Conservation (phyloP, 2,329 filamentous ascomycete genomes). For the Pseudocercospora cruenta region DNA sequence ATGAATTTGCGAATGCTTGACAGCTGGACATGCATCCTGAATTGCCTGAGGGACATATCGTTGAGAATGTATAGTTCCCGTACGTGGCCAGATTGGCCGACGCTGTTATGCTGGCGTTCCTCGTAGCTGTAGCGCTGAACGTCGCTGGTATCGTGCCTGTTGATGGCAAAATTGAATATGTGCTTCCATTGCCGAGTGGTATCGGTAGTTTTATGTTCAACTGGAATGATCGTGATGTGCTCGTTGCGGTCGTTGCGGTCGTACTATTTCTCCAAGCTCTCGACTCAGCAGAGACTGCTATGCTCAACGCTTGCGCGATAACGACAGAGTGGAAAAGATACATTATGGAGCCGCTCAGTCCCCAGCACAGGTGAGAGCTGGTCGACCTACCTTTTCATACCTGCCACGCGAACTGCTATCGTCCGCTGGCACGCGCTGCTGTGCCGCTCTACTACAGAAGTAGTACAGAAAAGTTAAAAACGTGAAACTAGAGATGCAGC, state of each 20-base stretch:
- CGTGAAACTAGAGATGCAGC: not conserved
- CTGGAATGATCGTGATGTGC: not conserved
- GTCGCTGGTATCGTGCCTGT: not conserved
- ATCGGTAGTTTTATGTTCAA: constrained; percentile 5
- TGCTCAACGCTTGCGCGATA: not conserved
- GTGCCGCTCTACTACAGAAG: constrained; percentile 10
- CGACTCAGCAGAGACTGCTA: not conserved
- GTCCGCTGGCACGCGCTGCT: constrained; percentile 13
- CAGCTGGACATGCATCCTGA: not conserved
- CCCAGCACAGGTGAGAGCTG: not conserved
- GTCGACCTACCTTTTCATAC: not conserved
- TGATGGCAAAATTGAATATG: not conserved
- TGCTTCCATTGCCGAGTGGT: not conserved
- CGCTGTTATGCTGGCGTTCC: not conserved
- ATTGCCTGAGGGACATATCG: not conserved
- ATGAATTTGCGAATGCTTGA: not conserved
- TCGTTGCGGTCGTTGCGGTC: not conserved
- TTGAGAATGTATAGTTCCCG: not conserved
- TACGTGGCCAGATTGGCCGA: constrained; percentile 3
- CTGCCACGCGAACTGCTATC: not conserved
- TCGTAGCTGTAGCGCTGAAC: not conserved
- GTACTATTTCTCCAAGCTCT: not conserved
- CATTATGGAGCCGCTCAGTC: not conserved
- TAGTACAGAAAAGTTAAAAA: not conserved
- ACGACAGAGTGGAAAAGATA: not conserved